These are phyloP conservation scores for Halophytophthora batemanensis DNA, from an alignment of 352 stramenopile species.

Conservation along the genomic window DNA sequence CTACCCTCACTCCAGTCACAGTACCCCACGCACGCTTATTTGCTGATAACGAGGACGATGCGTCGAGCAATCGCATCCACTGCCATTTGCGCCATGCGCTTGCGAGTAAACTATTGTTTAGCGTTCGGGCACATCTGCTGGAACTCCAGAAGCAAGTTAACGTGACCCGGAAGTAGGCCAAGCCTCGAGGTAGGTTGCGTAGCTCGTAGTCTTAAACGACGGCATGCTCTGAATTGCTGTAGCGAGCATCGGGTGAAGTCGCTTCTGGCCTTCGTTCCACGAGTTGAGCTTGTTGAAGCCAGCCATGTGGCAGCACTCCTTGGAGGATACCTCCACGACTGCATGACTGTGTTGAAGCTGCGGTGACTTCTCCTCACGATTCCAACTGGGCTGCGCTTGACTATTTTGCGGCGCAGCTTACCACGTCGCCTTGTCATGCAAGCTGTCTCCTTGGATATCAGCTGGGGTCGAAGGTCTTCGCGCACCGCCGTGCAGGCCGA, in stretches of 20 bases:
- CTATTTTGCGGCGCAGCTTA: not conserved
- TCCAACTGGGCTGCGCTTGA: not conserved
- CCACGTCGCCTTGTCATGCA: no score
- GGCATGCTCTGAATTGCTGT: constrained; percentile 1
- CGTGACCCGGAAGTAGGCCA: constrained; percentile 5
- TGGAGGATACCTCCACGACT: constrained; percentile 1
- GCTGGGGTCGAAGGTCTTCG: not conserved
- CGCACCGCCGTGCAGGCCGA: constrained; percentile 5
- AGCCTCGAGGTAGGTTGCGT: constrained; percentile 1
- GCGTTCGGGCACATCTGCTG: not conserved
- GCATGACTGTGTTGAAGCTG: not conserved
- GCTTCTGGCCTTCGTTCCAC: constrained; percentile 6
- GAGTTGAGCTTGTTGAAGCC: constrained; percentile 1
- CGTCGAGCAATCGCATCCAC: constrained; percentile 3
- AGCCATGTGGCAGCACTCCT: constrained; percentile 5
- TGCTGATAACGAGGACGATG: constrained; percentile 2
- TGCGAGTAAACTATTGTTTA: not conserved
- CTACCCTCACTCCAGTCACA: constrained; percentile 4
- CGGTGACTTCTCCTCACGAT: not conserved
- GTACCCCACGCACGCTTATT: constrained; percentile 1
- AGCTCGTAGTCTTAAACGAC: constrained; percentile 6
- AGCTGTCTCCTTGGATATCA: not conserved
- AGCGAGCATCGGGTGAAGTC: not conserved
- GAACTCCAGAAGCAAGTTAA: constrained; percentile 1
- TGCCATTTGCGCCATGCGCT: not conserved